phyloP scores from a whole-genome alignment of 257 asterid species.

The Ophiorrhiza pumila region DNA sequence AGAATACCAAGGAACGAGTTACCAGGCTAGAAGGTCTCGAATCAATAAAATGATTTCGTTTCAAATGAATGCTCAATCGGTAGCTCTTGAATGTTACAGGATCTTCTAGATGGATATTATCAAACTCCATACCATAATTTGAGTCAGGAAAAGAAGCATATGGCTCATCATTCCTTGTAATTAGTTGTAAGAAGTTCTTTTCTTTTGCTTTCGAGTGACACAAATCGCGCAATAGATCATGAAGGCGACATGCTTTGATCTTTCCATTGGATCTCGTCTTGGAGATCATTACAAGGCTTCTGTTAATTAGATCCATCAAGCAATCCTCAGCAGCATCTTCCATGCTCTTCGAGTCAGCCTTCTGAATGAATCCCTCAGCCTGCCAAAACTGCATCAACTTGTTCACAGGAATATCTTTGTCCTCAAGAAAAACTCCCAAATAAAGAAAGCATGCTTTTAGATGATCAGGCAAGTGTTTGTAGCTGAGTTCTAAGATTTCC shows the following conservation, averaged over 20 bases:
- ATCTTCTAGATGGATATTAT: not conserved
- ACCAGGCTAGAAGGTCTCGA: conserved; percentile 4
- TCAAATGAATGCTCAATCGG: conserved; percentile 1
- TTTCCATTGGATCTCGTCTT: conserved; percentile 3
- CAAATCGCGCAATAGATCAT: conserved; percentile 6
- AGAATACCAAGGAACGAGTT: conserved; percentile 4
- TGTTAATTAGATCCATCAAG: conserved; percentile 1
- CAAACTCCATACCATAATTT: conserved; percentile 2
- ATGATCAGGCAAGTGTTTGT: conserved; percentile 16
- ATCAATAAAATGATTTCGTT: conserved; percentile 2
- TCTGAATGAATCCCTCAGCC: conserved; percentile 20
- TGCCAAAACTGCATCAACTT: conserved; percentile 14
- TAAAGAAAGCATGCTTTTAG: no score
- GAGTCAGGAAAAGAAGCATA: conserved; percentile 5
- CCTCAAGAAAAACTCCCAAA: no score
- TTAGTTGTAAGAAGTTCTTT: not conserved
- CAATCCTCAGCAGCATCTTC: conserved; percentile 11
- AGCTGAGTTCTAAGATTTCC: conserved; percentile 10
- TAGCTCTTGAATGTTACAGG: not conserved
- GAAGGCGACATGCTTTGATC: conserved; percentile 11
- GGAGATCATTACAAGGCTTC: not conserved
- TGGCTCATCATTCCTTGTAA: conserved; percentile 5
- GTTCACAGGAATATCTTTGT: conserved; percentile 5
- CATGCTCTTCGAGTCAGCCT: not conserved
- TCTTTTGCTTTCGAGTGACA: conserved; percentile 2